A percentile compares a stretch with the other conserved stretches of the same genome.
Conservation (phyloP, 345 rosid species). For the Balakata baccata region DNA sequence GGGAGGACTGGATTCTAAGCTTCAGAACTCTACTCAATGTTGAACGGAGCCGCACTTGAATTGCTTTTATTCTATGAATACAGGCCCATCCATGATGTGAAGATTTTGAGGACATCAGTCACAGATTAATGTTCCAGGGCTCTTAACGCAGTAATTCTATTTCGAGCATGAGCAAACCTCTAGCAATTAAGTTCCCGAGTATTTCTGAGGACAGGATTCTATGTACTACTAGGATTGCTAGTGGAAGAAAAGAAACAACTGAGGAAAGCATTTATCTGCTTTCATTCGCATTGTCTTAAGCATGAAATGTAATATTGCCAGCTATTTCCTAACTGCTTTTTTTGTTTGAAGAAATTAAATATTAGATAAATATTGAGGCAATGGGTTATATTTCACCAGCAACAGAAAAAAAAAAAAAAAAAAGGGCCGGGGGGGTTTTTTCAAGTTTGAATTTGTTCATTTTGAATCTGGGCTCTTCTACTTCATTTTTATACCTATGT, state of each 20-base stretch:
- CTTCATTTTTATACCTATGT: no score
- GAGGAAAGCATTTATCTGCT: neutral
- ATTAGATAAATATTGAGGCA: no score
- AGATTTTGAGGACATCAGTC: conserved; percentile 75
- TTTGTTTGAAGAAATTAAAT: no score
- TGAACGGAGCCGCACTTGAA: neutral
- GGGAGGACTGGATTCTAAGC: neutral
- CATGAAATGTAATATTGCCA: no score
- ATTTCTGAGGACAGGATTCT: neutral
- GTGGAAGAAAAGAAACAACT: neutral
- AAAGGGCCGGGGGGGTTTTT: no score
- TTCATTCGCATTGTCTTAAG: neutral
- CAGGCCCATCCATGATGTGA: conserved; percentile 98
- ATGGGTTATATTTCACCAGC: no score
- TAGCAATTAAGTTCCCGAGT: neutral
- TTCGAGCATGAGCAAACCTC: neutral
- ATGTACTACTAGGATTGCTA: neutral
- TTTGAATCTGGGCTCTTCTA: no score
- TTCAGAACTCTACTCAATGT: neutral
- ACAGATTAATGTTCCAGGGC: conserved; percentile 41
- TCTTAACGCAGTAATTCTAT: neutral
- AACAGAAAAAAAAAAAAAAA: no score
- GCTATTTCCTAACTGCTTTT: no score
- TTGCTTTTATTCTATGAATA: neutral
- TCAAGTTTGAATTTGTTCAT: no score